Evolutionary conservation across 2,329 filamentous ascomycete genomes (phyloP).

Genomic region (Arachnomyces sp.): DNA sequence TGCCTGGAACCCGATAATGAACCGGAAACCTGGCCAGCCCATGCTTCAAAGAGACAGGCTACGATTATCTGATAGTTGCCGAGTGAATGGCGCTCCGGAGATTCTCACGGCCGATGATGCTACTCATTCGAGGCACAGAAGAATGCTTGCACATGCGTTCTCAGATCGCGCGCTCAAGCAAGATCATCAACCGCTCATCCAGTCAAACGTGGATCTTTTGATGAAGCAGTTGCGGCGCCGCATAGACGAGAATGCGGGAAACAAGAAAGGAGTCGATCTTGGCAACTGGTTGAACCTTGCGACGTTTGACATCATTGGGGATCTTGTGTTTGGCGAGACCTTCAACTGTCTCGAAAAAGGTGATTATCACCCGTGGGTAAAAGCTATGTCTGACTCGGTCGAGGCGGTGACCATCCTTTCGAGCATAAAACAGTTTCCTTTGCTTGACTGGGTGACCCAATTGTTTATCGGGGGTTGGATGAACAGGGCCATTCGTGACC

Average conservation of each 20-base stretch:
- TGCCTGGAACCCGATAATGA: not conserved
- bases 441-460: no score
- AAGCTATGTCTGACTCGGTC: no score
- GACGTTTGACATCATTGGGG: conserved; percentile 35
- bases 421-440: no score
- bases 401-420: no score
- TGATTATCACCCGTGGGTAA: conserved; percentile 29
- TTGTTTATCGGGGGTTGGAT: no score
- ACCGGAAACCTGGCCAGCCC: not conserved
- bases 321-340: conserved; percentile 33
- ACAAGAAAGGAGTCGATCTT: conserved; percentile 24
- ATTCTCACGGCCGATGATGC: conserved; percentile 20
- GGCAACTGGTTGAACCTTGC: conserved; percentile 28
- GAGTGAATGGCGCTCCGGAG: no score
- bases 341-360: conserved; percentile 31
- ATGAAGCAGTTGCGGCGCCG: not conserved
- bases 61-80: no score
- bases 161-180: conserved; percentile 26
- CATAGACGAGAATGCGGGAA: not conserved
- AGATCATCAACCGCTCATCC: no score
- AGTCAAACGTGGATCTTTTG: conserved; percentile 22
- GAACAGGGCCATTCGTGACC: no score
- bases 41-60: no score
- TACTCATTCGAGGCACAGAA: conserved; percentile 25
- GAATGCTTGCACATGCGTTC: conserved; percentile 27